These are phyloP conservation scores for Cystobasidium sp. DNA, from an alignment of 1,284 basidiomycete species.

Conservation along the genomic window DNA sequence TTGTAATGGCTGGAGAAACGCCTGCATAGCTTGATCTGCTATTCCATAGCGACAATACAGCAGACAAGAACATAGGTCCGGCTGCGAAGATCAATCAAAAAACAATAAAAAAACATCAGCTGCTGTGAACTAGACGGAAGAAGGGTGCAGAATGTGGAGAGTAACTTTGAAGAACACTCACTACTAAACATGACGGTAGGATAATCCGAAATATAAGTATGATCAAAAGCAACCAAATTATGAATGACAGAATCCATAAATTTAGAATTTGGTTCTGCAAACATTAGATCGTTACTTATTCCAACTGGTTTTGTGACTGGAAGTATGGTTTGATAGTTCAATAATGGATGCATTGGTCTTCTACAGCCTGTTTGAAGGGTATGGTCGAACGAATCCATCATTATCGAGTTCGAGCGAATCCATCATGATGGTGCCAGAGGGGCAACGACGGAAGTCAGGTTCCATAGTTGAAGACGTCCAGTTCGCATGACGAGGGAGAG, in stretches of 20 bases:
- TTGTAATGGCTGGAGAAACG: conserved; percentile 49
- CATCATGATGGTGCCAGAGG: neutral
- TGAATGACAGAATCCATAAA: conserved; percentile 93
- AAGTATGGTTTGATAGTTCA: conserved; percentile 65
- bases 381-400: no score
- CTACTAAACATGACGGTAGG: conserved; percentile 99
- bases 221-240: conserved; percentile 84
- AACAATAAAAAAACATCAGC: neutral
- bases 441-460: no score
- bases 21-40: conserved; percentile 57
- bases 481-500: no score
- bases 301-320: conserved; percentile 96
- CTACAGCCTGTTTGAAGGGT: conserved; percentile 25
- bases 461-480: no score
- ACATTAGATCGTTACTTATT: conserved; percentile 96
- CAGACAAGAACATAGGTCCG: conserved; percentile 77
- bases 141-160: no score
- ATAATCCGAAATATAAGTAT: conserved; percentile 91
- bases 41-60: conserved; percentile 81
- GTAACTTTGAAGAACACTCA: conserved; percentile 5
- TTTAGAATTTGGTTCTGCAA: conserved; percentile 79
- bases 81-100: conserved; percentile 55
- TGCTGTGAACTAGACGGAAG: neutral
- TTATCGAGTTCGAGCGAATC: no score
- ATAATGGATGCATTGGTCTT: conserved; percentile 26